Base-by-base conservation (phyloP, 257 asterid genomes). In the Capsicum chinense region DNA sequence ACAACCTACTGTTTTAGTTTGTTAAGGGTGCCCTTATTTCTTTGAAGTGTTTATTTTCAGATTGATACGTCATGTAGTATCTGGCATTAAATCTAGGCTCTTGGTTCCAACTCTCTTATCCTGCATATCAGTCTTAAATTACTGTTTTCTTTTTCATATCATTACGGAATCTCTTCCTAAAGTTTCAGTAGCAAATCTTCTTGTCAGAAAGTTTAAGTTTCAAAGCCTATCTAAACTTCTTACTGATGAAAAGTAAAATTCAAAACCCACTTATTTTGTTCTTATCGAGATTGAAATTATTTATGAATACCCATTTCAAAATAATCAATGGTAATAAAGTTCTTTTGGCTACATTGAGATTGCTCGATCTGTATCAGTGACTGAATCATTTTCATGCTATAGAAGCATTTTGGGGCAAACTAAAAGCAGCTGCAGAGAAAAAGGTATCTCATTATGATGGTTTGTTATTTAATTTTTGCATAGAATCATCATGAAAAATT, bases 321-420 rank as follows among this genome's bases (percentile, higher is more conserved):
- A 66, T 1, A 9, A 69, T 14, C 19, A 76, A 76, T 26, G 81
- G 26, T 8, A 60, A n/a, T 82, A 82, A 73, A 88, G 90, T 69
- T 13, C 21, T 58, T 52, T 3, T 33, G 42, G 48, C 81, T 21
- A 54, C 39, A 15, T 54, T 76, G 50, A 76, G 81, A 54, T 76
- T 76, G 47, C 81, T 76, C 7, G 7, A 21, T 52, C 7, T 52
- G 48, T 76, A 76, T 76, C 82, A 54, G 4, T 14, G 21, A 78
- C 82, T 78, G 82, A 78, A 78, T 78, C 82, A 78, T 26, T 54
- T 50, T 59, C 57, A 78, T 85, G 76, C 44, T 79, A 76, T 93
- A 92, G 98, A 90, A 86, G 94, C 92, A 79, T 94, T 94, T 83
- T 94, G 95, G 97, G 86, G 84, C 83, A 94, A 93, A 85, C 86